These are phyloP conservation scores for Scheffersomyces lignicola DNA, from an alignment of 1,139 yeast genomes.

Conservation along the genomic window DNA sequence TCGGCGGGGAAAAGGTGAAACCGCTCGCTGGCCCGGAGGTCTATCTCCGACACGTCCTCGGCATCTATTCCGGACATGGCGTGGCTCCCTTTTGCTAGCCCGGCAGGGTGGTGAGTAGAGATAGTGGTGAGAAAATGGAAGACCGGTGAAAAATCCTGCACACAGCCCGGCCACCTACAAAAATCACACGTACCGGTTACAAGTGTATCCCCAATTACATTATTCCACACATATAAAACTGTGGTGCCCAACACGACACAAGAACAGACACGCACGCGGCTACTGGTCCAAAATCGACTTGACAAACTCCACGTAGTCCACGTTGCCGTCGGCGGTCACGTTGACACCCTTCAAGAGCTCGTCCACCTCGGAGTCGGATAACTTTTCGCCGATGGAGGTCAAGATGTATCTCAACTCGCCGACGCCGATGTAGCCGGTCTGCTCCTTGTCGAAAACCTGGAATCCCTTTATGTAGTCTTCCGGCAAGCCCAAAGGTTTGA, in stretches of 20 bases:
- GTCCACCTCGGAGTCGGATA: conserved; percentile 88
- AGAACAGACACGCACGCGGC: too few relatives aligned
- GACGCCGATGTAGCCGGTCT: conserved; percentile 93
- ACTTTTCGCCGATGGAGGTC: conserved; percentile 91
- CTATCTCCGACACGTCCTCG: conserved; percentile 8
- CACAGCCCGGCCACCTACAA: too few relatives aligned
- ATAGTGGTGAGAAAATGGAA: too few relatives aligned
- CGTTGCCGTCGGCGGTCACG: conserved; percentile 90
- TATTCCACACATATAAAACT: conserved; percentile 1
- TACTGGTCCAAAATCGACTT: conserved; percentile 90
- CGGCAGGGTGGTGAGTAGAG: too few relatives aligned
- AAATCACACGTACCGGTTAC: too few relatives aligned
- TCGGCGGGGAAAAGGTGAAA: conserved; percentile 42
- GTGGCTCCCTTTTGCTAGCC: too few relatives aligned
- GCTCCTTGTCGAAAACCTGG: conserved; percentile 96
- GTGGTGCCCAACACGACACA: too few relatives aligned
- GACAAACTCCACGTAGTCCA: conserved; percentile 92
- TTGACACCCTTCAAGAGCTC: conserved; percentile 94
- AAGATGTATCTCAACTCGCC: conserved; percentile 94
- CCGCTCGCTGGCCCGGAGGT: conserved; percentile 29
- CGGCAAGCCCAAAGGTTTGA: conserved; percentile 87
- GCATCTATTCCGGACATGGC: conserved; percentile 1
- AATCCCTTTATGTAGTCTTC: conserved; percentile 97
- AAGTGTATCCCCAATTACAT: conserved; percentile 1
- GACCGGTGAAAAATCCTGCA: too few relatives aligned